phyloP scores from a whole-genome alignment of 2,329 filamentous ascomycete species.

The Neonectria magnoliae region DNA sequence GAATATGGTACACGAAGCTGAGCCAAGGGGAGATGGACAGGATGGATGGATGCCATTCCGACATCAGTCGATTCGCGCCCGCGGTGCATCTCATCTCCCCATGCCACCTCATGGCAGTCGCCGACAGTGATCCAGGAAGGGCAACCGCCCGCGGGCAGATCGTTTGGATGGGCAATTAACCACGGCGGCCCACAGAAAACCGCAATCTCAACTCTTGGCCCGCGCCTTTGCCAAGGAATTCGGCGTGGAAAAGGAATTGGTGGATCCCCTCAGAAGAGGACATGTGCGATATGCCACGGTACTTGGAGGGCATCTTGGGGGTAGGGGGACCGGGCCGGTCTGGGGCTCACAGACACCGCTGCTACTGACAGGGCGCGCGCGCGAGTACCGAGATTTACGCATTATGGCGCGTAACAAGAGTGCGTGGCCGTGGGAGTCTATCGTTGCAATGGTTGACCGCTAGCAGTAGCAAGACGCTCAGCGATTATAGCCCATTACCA shows the following conservation, averaged over 20 bases:
- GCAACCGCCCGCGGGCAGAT: background rate
- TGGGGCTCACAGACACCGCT: slow-evolving; percentile 19
- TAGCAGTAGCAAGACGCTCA: background rate
- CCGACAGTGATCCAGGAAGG: background rate
- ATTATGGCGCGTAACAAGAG: slow-evolving; percentile 12
- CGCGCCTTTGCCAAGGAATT: slow-evolving; percentile 20
- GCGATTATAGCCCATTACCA: background rate
- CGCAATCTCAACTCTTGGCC: slow-evolving; percentile 1
- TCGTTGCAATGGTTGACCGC: slow-evolving; percentile 9
- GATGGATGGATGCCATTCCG: background rate
- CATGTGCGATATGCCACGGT: slow-evolving; percentile 15
- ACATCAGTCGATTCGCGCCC: background rate
- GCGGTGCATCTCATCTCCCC: background rate
- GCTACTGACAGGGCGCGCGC: slow-evolving; percentile 5
- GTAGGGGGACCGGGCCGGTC: slow-evolving; percentile 39
- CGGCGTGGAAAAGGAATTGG: background rate
- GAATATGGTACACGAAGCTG: background rate
- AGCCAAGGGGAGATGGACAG: background rate
- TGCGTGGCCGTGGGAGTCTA: background rate
- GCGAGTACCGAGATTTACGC: slow-evolving; percentile 19
- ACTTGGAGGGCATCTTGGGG: slow-evolving; percentile 11
- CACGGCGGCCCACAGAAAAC: background rate
- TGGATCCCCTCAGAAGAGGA: slow-evolving; percentile 21
- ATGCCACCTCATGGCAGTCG: background rate
- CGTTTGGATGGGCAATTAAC: background rate